Evolutionary conservation across 495 filamentous ascomycete genomes (phyloP), one percentile per base, ranked within the genome.

Genomic region (Lindgomyces ingoldianus): DNA sequence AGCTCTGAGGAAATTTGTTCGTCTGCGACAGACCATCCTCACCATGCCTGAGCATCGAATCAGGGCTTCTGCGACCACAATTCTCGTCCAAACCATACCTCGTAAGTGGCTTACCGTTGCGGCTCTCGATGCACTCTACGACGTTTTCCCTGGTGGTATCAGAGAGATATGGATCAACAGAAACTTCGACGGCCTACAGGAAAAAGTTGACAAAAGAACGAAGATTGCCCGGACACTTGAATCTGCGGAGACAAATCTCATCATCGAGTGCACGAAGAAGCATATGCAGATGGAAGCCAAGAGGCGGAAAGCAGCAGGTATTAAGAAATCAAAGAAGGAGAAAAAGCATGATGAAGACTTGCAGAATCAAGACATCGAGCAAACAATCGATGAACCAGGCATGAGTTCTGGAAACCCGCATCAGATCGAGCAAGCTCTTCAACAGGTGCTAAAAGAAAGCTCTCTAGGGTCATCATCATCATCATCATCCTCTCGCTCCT

Each of bases 121-220:
- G 53, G 89, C 91, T 10, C 80, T 98, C 12, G 82, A 87, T 44
- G 86, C 84, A 0, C 79, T 98, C n/a, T 98, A 94, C 69, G 94
- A 98, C 74, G 92, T 98, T 6, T 98, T 96, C 70, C 94, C 94
- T 2, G 94, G 94, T 44, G 94, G 94, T 49, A 87, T 98, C 73
- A 85, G 91, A 56, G 97, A 97, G 73, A 92, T 98, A 33, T 98
- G 93, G 91, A 88, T 97, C 64, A 97, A 96, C 55, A 87, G 94
- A 22, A 90, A 98, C 71, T 93, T 89, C 60, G 91, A 94, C 56
- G 86, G 90, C 25, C 83, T 98, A 12, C 82, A 89, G 53, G 89
- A 92, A 58, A 98, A 98, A 72, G 89, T 98, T 44, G 84, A 89
- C 65, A 78, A 81, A 69, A 84, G 94, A 21, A 84, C 91, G 60